Evolutionary conservation across 1,284 basidiomycete species (phyloP).

Genomic region (Pseudozyma tsukubaensis): DNA sequence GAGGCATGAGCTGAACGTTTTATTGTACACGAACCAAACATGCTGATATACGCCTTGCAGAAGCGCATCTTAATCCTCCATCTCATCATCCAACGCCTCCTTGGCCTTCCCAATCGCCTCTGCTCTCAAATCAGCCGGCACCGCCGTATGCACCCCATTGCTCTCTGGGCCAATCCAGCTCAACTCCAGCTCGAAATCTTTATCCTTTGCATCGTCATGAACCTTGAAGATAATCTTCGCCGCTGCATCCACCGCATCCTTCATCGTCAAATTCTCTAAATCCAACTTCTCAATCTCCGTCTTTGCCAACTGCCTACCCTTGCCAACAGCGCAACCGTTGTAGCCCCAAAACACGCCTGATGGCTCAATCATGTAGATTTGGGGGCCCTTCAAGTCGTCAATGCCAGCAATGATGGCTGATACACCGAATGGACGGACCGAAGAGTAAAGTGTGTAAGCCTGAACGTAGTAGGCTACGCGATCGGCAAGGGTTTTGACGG

Average conservation of each 20-base stretch:
- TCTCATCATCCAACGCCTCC: constrained; percentile 83
- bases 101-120: constrained; percentile 91
- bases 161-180: constrained; percentile 94
- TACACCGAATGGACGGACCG: constrained; percentile 95
- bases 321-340: constrained; percentile 80
- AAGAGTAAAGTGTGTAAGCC: constrained; percentile 96
- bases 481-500: constrained; percentile 85
- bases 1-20: not conserved
- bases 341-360: constrained; percentile 86
- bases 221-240: constrained; percentile 83
- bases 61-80: constrained; percentile 75
- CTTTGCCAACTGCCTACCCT: constrained; percentile 95
- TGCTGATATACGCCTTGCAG: too few relatives aligned
- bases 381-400: constrained; percentile 80
- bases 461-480: constrained; percentile 90
- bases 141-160: constrained; percentile 80
- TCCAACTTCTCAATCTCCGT: constrained; percentile 98
- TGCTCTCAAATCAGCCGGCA: constrained; percentile 82
- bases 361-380: constrained; percentile 91
- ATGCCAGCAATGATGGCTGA: constrained; percentile 90
- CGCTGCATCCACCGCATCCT: constrained; percentile 64
- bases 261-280: constrained; percentile 78
- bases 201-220: constrained; percentile 97
- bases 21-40: constrained; percentile 12
- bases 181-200: constrained; percentile 97